Conservation (phyloP, 2,329 filamentous ascomycete genomes). For the Lithohypha guttulata region DNA sequence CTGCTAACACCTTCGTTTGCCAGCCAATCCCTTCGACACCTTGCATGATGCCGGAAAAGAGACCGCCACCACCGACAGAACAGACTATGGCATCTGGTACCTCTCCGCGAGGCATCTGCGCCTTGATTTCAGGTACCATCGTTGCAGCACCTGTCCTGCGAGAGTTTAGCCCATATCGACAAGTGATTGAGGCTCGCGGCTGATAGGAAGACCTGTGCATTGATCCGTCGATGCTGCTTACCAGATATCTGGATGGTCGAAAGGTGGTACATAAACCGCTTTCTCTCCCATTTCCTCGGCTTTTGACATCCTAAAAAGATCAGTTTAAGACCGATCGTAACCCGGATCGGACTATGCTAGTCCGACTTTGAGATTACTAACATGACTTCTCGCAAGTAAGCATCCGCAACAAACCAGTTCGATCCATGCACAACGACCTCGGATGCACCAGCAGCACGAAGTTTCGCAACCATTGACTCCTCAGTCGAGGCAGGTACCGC, state of each 20-base stretch:
- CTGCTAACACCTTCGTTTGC: slow-evolving; percentile 49
- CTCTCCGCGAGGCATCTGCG: slow-evolving; percentile 29
- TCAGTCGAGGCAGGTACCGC: slow-evolving; percentile 59
- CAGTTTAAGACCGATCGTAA: too few species aligned
- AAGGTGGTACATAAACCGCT: slow-evolving; percentile 38
- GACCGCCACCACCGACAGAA: slow-evolving; percentile 66
- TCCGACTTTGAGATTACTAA: too few species aligned
- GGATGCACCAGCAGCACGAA: slow-evolving; percentile 52
- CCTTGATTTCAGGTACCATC: slow-evolving; percentile 32
- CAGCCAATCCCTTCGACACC: slow-evolving; percentile 40
- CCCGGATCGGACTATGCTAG: too few species aligned
- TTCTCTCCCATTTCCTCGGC: slow-evolving; percentile 18
- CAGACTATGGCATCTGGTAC: slow-evolving; percentile 61
- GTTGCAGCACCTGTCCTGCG: slow-evolving; percentile 36
- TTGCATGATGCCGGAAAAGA: slow-evolving; percentile 64
- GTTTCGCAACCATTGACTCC: slow-evolving; percentile 58
- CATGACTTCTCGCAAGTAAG: slow-evolving; percentile 48
- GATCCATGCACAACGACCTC: slow-evolving; percentile 57
- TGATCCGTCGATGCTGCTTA: too few species aligned
- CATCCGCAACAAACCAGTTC: slow-evolving; percentile 59
- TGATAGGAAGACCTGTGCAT: too few species aligned
- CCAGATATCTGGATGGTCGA: slow-evolving; percentile 36
- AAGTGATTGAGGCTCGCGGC: too few species aligned
- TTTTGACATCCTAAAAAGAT: slow-evolving; percentile 25
- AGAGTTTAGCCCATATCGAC: too few species aligned